Percentiles rank a stretch among this genome's conserved stretches.
phyloP scores from a whole-genome alignment of 1,284 basidiomycete species.

The Kalmanozyma brasiliensis region DNA sequence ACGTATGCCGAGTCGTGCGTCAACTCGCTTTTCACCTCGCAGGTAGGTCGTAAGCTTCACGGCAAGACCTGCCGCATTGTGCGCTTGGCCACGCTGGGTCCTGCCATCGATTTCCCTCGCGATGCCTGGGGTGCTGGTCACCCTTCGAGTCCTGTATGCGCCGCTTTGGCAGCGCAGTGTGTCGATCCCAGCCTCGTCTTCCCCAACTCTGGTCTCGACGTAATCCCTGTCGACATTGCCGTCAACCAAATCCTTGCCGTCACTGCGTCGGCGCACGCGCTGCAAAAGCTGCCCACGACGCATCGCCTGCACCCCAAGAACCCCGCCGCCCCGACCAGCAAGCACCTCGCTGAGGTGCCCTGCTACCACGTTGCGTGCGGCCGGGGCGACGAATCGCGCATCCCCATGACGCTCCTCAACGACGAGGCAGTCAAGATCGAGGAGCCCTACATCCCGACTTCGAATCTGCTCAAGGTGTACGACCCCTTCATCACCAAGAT shows the following conservation, averaged over 20 bases:
- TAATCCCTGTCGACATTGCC: slow-evolving; percentile 45
- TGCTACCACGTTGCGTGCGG: slow-evolving; percentile 50
- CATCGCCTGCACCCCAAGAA: slow-evolving; percentile 47
- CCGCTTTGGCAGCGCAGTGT: slow-evolving; percentile 33
- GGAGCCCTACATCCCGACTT: slow-evolving; percentile 39
- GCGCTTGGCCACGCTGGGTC: slow-evolving; percentile 42
- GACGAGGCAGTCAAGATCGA: slow-evolving; percentile 27
- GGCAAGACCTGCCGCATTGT: slow-evolving; percentile 49
- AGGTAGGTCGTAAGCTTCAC: slow-evolving; percentile 41
- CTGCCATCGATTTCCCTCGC: slow-evolving; percentile 45
- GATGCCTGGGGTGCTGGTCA: slow-evolving; percentile 47
- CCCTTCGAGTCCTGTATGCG: slow-evolving; percentile 48
- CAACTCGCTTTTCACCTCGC: slow-evolving; percentile 47
- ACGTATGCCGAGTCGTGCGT: slow-evolving; percentile 47
- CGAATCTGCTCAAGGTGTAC: slow-evolving; percentile 47
- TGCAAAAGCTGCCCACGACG: slow-evolving; percentile 36
- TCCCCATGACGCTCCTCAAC: slow-evolving; percentile 43
- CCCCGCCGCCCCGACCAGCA: slow-evolving; percentile 26
- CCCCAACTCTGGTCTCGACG: slow-evolving; percentile 43
- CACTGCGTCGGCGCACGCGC: slow-evolving; percentile 40
- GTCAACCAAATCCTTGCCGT: slow-evolving; percentile 50
- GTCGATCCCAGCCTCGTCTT: slow-evolving; percentile 29
- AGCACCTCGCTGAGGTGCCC: slow-evolving; percentile 43
- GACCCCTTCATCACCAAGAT: slow-evolving; percentile 41
- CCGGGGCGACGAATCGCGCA: slow-evolving; percentile 24